A percentile compares a stretch with the other conserved stretches of the same genome.
phyloP scores from a whole-genome alignment of 768 basidiomycete species.

The Royoungia palumana region DNA sequence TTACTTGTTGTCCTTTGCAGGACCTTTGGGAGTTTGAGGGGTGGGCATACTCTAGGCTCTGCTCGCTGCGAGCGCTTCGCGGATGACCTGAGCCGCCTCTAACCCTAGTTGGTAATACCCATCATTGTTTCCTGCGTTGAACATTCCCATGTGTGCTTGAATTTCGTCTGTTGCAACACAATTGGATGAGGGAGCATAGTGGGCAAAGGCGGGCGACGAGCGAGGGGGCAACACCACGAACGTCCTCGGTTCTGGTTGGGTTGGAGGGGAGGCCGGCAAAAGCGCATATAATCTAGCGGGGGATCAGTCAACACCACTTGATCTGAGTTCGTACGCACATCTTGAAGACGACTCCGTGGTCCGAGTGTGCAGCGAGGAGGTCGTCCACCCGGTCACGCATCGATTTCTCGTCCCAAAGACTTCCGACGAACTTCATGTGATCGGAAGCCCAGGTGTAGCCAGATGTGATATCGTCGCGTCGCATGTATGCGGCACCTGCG shows the following conservation, averaged over 20 bases:
- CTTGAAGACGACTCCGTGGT: constrained; percentile 65
- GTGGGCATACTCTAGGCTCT: not conserved
- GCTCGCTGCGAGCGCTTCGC: constrained; percentile 45
- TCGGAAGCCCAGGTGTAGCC: constrained; percentile 77
- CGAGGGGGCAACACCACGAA: constrained; percentile 73
- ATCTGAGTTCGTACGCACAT: constrained; percentile 47
- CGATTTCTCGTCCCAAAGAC: constrained; percentile 73
- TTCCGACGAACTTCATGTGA: constrained; percentile 87
- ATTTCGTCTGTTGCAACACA: constrained; percentile 70
- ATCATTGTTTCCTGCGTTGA: constrained; percentile 75
- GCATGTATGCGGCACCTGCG: constrained; percentile 80
- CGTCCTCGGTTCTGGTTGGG: constrained; percentile 54
- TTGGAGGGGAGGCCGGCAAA: constrained; percentile 67
- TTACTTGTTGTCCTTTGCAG: constrained; percentile 3
- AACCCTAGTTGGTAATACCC: constrained; percentile 88
- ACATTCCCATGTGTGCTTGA: constrained; percentile 88
- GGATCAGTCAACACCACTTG: not conserved
- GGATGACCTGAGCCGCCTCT: constrained; percentile 55
- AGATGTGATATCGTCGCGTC: constrained; percentile 66
- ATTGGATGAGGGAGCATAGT: constrained; percentile 68
- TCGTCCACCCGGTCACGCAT: constrained; percentile 60
- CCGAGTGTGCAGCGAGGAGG: constrained; percentile 57
- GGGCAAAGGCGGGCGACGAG: constrained; percentile 42
- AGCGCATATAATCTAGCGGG: constrained; percentile 70
- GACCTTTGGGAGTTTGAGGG: not conserved